A percentile compares a stretch with the other conserved stretches of the same genome.
phyloP scores from a whole-genome alignment of 306 rosid genomes.

The Ormosia emarginata region DNA sequence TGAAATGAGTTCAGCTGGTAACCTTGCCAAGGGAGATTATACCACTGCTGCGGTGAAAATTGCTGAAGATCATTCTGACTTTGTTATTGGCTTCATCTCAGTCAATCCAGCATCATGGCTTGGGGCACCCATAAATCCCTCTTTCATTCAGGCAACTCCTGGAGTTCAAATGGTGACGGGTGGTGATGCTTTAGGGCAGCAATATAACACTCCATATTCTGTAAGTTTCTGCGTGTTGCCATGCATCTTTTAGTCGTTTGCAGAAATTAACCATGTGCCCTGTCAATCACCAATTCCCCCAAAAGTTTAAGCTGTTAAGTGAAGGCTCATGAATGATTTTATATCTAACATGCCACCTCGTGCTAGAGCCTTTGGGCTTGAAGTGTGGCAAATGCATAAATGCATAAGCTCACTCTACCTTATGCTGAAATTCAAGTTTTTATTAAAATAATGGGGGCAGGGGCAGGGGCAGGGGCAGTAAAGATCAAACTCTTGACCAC shows the following conservation, averaged over 20 bases:
- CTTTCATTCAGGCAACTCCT: constrained; percentile 86
- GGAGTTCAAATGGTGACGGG: constrained; percentile 76
- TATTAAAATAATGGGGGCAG: not conserved
- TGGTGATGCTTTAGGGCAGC: constrained; percentile 91
- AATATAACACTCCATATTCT: constrained; percentile 79
- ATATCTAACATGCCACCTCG: not conserved
- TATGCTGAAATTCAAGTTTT: no score
- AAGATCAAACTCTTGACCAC: not conserved
- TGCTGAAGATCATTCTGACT: constrained; percentile 87
- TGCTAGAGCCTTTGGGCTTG: not conserved
- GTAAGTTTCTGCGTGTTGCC: constrained; percentile 44
- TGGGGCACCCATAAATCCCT: constrained; percentile 64
- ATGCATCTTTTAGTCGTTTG: not conserved
- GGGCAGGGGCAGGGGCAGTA: not conserved
- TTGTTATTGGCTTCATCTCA: constrained; percentile 89
- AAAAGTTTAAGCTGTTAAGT: not conserved
- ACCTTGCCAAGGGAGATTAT: constrained; percentile 88
- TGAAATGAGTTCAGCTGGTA: constrained; percentile 96
- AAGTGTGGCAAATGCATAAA: no score
- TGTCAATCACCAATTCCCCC: not conserved
- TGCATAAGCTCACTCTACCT: not conserved
- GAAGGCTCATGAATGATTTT: not conserved
- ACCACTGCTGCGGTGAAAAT: constrained; percentile 78
- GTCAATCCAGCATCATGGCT: constrained; percentile 92
- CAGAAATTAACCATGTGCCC: not conserved